Base-by-base conservation (phyloP, 257 asterid species). In the Thymus quinquecostatus region DNA sequence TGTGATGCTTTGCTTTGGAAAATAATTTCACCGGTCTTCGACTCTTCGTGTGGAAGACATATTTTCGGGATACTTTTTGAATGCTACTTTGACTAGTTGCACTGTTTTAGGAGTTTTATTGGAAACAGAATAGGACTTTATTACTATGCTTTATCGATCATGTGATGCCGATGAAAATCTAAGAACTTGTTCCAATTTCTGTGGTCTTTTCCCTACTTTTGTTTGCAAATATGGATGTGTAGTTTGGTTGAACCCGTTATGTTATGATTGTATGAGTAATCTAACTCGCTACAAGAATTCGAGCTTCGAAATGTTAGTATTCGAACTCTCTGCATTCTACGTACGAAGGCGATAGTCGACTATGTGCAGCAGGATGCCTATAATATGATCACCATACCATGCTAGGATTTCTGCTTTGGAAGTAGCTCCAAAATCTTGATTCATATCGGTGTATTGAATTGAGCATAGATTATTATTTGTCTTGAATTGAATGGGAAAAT, bases 341-440 rank as follows among this genome's bases (percentile, higher is more conserved):
- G 64, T 82, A 47, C 73, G 78, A 54, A 90, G 87, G 2, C 88
- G 89, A 2, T 61, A 10, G 14, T 86, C 83, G 12, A 86, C 75
- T 28, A 90, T 79, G 73, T 86, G 88, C 1, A 83, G 47, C 5
- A 90, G 79, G 47, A 90, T 86, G 8, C 97, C 97, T 93, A 88
- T 77, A 3, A 88, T 80, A 76, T 90, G 91, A 50, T 90, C 86
- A 2, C 84, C 87, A 69, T 74, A 83, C 57, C 57, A 51, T 0
- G 57, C 57, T 51, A 51, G 10, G 10, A 51, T 28, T 28, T 51
- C 57, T 51, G 57, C 57, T 10, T 60, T 0, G 81, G 79, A 13
- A 93, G 97, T 57, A 88, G 89, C 70, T 90, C 95, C 70, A 77
- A 27, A 1, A 87, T 82, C 95, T 87, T 43, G 9, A 0, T 5